Evolutionary conservation across 2,329 filamentous ascomycete species (phyloP), one percentile per base, ranked within the genome.

Genomic region (Nannizzia gypsea): DNA sequence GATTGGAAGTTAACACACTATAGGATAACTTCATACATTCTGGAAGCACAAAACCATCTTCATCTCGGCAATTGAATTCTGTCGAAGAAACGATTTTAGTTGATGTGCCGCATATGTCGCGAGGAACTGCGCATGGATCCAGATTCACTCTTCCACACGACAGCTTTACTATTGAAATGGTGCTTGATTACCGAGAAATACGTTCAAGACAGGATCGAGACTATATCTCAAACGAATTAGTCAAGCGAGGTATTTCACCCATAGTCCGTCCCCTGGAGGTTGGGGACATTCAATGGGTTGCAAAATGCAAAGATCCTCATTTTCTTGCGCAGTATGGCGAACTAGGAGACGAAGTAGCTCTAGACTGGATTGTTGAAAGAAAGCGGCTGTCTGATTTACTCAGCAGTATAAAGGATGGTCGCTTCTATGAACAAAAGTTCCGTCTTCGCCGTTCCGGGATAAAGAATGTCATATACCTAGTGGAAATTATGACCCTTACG

Each of bases 371-470:
- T 50, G 81, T 90, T 1, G 89, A 93, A 73, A 81, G 89, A 62
- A 93, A 93, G 69, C 80, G 89, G 6, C 79, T 91, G 0, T 88
- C 92, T 67, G 89, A 93, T 69, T 75, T 93, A 54, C 80, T 92
- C n/a, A 77, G 80, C 57, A 90, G 87, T 63, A 89, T 93, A 73
- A 90, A 88, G 70, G 89, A 92, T 63, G 87, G 88, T 0, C 83
- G 89, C 1, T 92, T 90, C 66, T 86, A 87, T 65, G 89, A 93
- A 70, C 89, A 93, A 69, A 92, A 93, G 69, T 92, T 90, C 68
- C 85, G 89, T 0, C 78, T 92, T 9, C 81, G 81, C 59, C 83
- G 83, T 57, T 88, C 83, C 0, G 88, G 88, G 0, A 78, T 89
- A n/a, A 83, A 82, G 61, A 87, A 90, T 66, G 85, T 91, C 13